phyloP scores from a whole-genome alignment of 2,329 filamentous ascomycete genomes.

The Rhytidhysteron rufulum region DNA sequence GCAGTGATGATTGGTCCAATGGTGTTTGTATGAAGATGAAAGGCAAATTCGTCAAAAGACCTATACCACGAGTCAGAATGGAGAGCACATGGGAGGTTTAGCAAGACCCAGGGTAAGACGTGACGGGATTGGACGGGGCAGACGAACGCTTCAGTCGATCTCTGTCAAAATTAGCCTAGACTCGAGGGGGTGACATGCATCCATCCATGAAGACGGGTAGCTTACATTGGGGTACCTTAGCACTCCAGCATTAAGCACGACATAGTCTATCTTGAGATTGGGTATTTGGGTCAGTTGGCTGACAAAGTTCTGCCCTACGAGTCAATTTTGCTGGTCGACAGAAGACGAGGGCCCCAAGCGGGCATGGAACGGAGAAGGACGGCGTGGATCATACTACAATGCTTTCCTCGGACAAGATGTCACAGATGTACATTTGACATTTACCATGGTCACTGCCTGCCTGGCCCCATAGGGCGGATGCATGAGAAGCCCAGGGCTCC shows the following conservation, averaged over 20 bases:
- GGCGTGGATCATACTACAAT: slow-evolving; percentile 43
- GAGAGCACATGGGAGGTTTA: background rate
- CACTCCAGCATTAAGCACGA: slow-evolving; percentile 56
- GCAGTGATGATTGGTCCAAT: slow-evolving; percentile 57
- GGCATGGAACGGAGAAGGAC: slow-evolving; percentile 1
- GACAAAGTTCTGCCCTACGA: slow-evolving; percentile 39
- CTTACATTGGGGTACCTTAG: slow-evolving; percentile 55
- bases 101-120: background rate
- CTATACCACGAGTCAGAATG: slow-evolving; percentile 26
- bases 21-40: slow-evolving; percentile 56
- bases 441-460: slow-evolving; percentile 42
- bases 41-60: slow-evolving; percentile 51
- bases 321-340: slow-evolving; percentile 9
- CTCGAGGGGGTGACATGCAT: too few relatives aligned
- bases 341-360: slow-evolving; percentile 1
- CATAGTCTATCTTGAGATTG: slow-evolving; percentile 48
- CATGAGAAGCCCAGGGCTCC: slow-evolving; percentile 37
- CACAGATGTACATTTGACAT: slow-evolving; percentile 49
- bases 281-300: slow-evolving; percentile 36
- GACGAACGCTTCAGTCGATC: slow-evolving; percentile 49
- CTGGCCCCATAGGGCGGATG: slow-evolving; percentile 39
- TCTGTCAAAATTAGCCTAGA: slow-evolving; percentile 27
- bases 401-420: slow-evolving; percentile 51
- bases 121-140: slow-evolving; percentile 11
- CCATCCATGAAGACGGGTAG: slow-evolving; percentile 6